A percentile compares a stretch with the other conserved stretches of the same genome.
These are phyloP conservation scores for Vitis riparia DNA, from an alignment of 164 flowering plant genomes.

Conservation along the genomic window DNA sequence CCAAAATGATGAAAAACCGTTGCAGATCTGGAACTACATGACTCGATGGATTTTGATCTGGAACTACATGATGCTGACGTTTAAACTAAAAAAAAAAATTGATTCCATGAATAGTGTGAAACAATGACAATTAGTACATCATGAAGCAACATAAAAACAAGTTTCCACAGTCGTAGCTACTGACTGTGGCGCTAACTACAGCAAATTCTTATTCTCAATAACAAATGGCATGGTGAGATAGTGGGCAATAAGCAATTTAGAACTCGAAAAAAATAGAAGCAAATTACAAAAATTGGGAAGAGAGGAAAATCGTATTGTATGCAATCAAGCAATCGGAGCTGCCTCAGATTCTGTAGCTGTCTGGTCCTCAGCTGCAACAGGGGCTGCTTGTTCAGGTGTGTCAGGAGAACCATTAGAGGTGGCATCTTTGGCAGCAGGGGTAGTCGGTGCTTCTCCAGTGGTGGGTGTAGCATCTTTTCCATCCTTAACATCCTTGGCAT, in stretches of 20 bases:
- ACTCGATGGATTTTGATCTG: not conserved
- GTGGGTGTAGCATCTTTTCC: conserved; percentile 33
- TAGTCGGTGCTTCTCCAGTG: conserved; percentile 6
- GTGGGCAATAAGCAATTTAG: conserved; percentile 5
- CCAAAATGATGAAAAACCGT: too few species aligned
- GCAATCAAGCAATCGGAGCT: conserved; percentile 30
- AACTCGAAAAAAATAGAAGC: not conserved
- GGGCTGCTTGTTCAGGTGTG: conserved; percentile 31
- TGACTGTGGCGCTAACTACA: conserved; percentile 9
- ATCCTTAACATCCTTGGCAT: conserved; percentile 13
- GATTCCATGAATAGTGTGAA: conserved; percentile 6
- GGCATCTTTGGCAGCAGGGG: conserved; percentile 32
- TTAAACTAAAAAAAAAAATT: not conserved
- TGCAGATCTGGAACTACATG: too few species aligned
- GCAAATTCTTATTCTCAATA: conserved; percentile 26
- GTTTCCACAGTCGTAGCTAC: not conserved
- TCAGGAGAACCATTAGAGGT: conserved; percentile 29
- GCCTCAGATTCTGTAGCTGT: conserved; percentile 36
- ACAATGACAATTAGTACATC: conserved; percentile 2
- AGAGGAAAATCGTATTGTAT: not conserved
- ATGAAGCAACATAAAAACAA: conserved; percentile 9
- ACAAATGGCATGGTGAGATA: conserved; percentile 14
- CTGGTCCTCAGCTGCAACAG: conserved; percentile 32
- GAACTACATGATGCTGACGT: not conserved
- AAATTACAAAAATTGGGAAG: not conserved